Evolutionary conservation across 176 grass and related monocot species (phyloP).

Genomic region (Avena atlantica): DNA sequence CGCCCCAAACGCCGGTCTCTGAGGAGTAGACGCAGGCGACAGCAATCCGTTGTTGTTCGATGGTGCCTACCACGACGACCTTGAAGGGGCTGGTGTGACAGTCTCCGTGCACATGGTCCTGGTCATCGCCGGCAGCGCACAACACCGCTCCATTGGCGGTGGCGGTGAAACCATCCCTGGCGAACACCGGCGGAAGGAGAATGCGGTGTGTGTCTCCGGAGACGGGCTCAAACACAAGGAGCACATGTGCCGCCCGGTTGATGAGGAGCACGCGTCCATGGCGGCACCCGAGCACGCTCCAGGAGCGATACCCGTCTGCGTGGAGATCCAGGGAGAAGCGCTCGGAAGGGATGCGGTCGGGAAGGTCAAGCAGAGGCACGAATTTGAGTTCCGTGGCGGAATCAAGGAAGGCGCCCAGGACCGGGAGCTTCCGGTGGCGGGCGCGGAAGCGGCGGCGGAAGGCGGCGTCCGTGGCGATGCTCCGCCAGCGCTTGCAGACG

Average conservation of each 20-base stretch:
- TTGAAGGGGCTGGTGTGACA: too few species aligned
- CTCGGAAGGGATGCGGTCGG: too few species aligned
- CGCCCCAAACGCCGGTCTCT: background rate
- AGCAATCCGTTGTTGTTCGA: background rate
- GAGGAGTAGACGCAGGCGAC: background rate
- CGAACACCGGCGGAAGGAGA: background rate
- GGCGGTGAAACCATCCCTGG: too few species aligned
- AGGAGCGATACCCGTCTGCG: too few species aligned
- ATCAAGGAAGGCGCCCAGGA: too few species aligned
- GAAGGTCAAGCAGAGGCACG: too few species aligned
- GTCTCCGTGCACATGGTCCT: too few species aligned
- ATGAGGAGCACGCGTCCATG: background rate
- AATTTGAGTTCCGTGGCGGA: too few species aligned
- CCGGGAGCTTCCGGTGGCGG: too few species aligned
- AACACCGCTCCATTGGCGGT: background rate
- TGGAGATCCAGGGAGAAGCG: background rate
- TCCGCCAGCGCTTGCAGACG: too few species aligned
- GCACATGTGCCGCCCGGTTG: background rate
- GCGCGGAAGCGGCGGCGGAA: too few species aligned
- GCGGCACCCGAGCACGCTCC: background rate
- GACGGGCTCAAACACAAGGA: background rate
- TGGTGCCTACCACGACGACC: background rate
- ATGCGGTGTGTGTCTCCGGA: background rate
- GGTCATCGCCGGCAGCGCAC: background rate
- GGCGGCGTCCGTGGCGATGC: too few species aligned